A percentile compares a stretch with the other conserved stretches of the same genome.
These are phyloP conservation scores for Zychaea mexicana DNA, from an alignment of 371 early-diverging fungal species.

Conservation along the genomic window DNA sequence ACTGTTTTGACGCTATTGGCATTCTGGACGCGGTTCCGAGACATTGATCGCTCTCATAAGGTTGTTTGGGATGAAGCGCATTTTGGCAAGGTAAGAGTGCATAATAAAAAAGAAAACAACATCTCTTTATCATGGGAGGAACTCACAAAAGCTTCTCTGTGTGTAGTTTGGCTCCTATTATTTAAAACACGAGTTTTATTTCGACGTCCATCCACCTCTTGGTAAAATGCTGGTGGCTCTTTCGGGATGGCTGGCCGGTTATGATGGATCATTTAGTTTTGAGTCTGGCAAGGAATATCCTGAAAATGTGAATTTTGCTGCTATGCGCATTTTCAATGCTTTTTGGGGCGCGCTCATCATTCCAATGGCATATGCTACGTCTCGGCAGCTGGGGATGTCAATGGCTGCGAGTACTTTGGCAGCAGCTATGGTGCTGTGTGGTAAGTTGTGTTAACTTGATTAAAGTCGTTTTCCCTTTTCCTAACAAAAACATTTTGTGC, in stretches of 20 bases:
- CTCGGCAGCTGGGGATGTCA: slow-evolving; percentile 73
- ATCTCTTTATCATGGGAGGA: neutral
- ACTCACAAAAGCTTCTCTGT: no score
- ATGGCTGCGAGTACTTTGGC: slow-evolving; percentile 66
- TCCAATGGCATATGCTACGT: slow-evolving; percentile 92
- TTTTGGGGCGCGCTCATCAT: slow-evolving; percentile 92
- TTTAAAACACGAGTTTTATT: slow-evolving; percentile 91
- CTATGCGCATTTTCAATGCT: slow-evolving; percentile 93
- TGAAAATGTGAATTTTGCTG: slow-evolving; percentile 76
- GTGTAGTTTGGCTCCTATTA: slow-evolving; percentile 91
- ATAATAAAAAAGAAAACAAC: no score
- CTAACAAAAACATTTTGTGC: slow-evolving; percentile 21
- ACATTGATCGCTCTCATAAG: slow-evolving; percentile 69
- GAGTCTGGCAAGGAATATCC: slow-evolving; percentile 89
- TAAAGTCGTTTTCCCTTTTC: no score
- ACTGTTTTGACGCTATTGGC: slow-evolving; percentile 64
- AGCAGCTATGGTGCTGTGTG: slow-evolving; percentile 79
- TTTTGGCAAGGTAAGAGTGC: slow-evolving; percentile 85
- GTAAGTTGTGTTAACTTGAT: slow-evolving; percentile 3
- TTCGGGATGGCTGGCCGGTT: slow-evolving; percentile 87
- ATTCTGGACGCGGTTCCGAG: slow-evolving; percentile 81
- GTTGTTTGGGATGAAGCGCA: slow-evolving; percentile 94
- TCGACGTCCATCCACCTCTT: slow-evolving; percentile 99
- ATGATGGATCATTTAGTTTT: slow-evolving; percentile 91
- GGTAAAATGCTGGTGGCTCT: slow-evolving; percentile 98